phyloP scores from a whole-genome alignment of 2,329 filamentous ascomycete genomes.

The Ampelomyces quisqualis region DNA sequence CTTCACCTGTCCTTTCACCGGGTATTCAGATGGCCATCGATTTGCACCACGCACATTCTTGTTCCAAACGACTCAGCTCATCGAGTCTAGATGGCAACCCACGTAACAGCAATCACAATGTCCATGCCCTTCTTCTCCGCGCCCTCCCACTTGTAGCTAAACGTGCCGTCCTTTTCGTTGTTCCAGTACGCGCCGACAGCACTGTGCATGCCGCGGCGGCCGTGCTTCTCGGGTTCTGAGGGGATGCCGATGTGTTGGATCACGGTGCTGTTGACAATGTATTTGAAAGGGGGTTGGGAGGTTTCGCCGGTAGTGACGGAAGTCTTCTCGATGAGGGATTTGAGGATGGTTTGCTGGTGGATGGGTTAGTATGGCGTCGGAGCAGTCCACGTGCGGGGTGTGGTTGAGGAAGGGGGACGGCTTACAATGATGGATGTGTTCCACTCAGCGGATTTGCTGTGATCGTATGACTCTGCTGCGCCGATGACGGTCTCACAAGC shows the following conservation, averaged over 20 bases:
- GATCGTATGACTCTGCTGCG: conserved; percentile 77
- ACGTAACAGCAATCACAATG: conserved; percentile 61
- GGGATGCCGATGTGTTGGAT: conserved; percentile 74
- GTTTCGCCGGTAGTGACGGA: conserved; percentile 48
- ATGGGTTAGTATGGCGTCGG: conserved; percentile 41
- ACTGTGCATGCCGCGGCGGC: conserved; percentile 86
- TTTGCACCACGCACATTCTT: no score
- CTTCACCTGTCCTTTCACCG: no score
- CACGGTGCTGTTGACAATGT: conserved; percentile 96
- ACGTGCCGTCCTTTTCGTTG: conserved; percentile 86
- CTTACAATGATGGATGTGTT: conserved; percentile 90
- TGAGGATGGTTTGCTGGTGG: conserved; percentile 70
- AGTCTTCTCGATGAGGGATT: conserved; percentile 74
- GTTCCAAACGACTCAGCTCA: no score
- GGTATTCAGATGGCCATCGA: no score
- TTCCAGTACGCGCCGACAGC: conserved; percentile 87
- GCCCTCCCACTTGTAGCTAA: conserved; percentile 79
- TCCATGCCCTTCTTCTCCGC: conserved; percentile 55
- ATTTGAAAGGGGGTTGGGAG: conserved; percentile 74
- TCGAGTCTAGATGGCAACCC: conserved; percentile 65
- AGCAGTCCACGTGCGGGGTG: conserved; percentile 5
- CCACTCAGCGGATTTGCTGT: conserved; percentile 81
- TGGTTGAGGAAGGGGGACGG: conserved; percentile 20
- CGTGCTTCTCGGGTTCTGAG: conserved; percentile 61
- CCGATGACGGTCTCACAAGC: conserved; percentile 80